phyloP scores from a whole-genome alignment of 1,284 basidiomycete genomes.

The Ganoderma meredithae region DNA sequence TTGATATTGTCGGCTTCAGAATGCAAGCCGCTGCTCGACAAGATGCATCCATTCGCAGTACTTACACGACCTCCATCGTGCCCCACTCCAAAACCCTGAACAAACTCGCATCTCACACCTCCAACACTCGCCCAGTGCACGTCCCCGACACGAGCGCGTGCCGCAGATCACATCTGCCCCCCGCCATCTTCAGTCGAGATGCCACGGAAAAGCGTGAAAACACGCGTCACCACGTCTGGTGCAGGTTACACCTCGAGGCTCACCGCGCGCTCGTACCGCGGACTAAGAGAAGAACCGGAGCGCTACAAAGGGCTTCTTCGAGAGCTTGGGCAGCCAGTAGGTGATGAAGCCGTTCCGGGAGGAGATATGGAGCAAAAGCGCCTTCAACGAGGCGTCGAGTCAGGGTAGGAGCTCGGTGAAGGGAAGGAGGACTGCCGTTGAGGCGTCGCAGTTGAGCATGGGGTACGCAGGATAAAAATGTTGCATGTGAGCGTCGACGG shows the following conservation, averaged over 20 bases:
- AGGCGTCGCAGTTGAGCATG: not conserved
- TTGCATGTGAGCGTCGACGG: constrained; percentile 1
- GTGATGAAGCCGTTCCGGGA: constrained; percentile 54
- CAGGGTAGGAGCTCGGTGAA: constrained; percentile 41
- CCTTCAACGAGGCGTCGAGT: constrained; percentile 44
- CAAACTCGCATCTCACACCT: constrained; percentile 29
- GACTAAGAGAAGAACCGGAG: constrained; percentile 54
- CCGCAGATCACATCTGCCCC: constrained; percentile 29
- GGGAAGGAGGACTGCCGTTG: constrained; percentile 39
- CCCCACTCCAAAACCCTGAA: constrained; percentile 50
- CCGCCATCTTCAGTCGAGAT: constrained; percentile 37
- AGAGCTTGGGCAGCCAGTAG: constrained; percentile 51
- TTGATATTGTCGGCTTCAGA: no score
- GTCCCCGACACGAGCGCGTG: constrained; percentile 26
- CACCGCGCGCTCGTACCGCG: constrained; percentile 48
- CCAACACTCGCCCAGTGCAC: constrained; percentile 32
- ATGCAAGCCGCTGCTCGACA: no score
- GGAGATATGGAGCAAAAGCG: constrained; percentile 48
- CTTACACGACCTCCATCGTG: constrained; percentile 44
- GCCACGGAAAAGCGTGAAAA: constrained; percentile 56
- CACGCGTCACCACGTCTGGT: constrained; percentile 51
- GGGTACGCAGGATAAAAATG: constrained; percentile 16
- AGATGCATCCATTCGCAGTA: no score
- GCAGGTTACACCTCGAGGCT: constrained; percentile 45
- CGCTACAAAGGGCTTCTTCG: constrained; percentile 49